A percentile compares a stretch with the other conserved stretches of the same genome.
Evolutionary conservation across 495 filamentous ascomycete species (phyloP).

Genomic region (Melanomma pulvis-pyrius): DNA sequence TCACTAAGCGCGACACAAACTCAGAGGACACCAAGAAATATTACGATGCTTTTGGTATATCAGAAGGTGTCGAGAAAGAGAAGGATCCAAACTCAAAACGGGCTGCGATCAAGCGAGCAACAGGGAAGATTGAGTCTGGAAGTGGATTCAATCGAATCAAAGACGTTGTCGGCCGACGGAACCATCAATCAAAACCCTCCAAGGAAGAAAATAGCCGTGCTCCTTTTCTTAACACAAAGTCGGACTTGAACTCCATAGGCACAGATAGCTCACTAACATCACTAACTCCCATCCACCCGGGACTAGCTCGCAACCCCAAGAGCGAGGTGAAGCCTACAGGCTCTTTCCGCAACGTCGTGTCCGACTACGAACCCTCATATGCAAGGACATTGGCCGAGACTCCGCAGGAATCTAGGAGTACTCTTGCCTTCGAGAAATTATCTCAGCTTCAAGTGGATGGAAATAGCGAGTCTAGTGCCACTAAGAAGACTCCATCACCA

Average conservation of each 20-base stretch:
- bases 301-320: not conserved
- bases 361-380: constrained; percentile 27
- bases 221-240: constrained; percentile 11
- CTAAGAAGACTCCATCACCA: not conserved
- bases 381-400: constrained; percentile 32
- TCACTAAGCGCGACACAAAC: constrained; percentile 50
- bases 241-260: not conserved
- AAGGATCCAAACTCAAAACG: constrained; percentile 68
- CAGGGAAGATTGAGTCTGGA: constrained; percentile 78
- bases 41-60: constrained; percentile 8
- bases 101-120: constrained; percentile 76
- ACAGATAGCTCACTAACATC: not conserved
- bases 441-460: not conserved
- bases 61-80: constrained; percentile 50
- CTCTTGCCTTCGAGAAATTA: constrained; percentile 8
- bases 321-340: not conserved
- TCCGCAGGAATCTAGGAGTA: constrained; percentile 26
- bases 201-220: constrained; percentile 52
- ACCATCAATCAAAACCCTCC: constrained; percentile 58
- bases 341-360: not conserved
- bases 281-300: not conserved
- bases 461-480: not conserved
- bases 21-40: constrained; percentile 34
- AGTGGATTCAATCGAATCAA: constrained; percentile 83
- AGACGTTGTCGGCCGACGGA: constrained; percentile 71